Percentiles rank a stretch among this genome's conserved stretches.
These are phyloP conservation scores for Oleoguttula mirabilis DNA, from an alignment of 495 filamentous ascomycete genomes.

Conservation along the genomic window DNA sequence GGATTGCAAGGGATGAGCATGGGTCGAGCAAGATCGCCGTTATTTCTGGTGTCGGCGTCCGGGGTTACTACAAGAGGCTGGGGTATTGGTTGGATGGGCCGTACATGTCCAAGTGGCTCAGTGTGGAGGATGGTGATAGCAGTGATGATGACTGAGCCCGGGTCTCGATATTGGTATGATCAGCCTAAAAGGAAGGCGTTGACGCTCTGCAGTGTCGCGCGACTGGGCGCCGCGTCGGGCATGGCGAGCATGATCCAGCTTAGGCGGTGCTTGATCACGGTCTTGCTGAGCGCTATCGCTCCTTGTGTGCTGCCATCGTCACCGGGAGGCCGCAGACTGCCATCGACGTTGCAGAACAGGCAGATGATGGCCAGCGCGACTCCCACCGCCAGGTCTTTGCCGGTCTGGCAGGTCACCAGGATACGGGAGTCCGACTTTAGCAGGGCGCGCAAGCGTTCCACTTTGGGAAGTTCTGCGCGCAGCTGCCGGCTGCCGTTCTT, in stretches of 20 bases:
- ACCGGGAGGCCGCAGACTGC: conserved; percentile 26
- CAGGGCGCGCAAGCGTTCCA: conserved; percentile 35
- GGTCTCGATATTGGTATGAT: background rate
- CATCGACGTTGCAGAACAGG: conserved; percentile 46
- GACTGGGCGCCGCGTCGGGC: conserved; percentile 64
- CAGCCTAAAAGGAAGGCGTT: conserved; percentile 67
- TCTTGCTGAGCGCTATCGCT: conserved; percentile 42
- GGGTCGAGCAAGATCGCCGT: conserved; percentile 87
- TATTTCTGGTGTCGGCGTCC: conserved; percentile 87
- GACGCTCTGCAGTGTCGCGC: conserved; percentile 71
- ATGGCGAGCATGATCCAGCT: conserved; percentile 64
- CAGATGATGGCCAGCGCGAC: conserved; percentile 52
- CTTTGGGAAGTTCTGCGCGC: conserved; percentile 46
- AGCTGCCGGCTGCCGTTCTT: conserved; percentile 70
- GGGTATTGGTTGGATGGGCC: conserved; percentile 87
- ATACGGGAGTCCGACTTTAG: background rate
- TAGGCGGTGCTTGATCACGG: conserved; percentile 60
- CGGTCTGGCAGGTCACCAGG: conserved; percentile 48
- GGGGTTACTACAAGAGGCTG: conserved; percentile 84
- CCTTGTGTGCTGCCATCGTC: conserved; percentile 18
- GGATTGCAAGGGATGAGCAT: conserved; percentile 88
- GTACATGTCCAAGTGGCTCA: conserved; percentile 69
- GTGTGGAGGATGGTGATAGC: conserved; percentile 37
- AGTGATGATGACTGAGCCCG: conserved; percentile 31
- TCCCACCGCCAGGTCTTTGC: conserved; percentile 54